Evolutionary conservation across 768 basidiomycete genomes (phyloP).

Genomic region (Termitomyces sp.): DNA sequence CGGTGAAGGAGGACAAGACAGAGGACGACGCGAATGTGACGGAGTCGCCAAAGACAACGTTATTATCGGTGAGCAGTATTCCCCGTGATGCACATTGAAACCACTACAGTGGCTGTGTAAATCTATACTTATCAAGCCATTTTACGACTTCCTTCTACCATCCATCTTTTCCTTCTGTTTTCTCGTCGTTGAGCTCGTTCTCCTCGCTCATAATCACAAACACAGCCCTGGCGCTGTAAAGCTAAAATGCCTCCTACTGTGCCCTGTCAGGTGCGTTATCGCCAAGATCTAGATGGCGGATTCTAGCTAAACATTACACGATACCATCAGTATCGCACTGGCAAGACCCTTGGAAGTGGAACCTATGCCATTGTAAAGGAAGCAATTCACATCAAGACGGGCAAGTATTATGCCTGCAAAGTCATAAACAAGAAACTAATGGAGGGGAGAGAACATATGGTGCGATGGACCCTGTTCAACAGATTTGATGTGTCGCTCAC

Average conservation of each 20-base stretch:
- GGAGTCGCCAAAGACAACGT: not conserved
- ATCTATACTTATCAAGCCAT: slow-evolving; percentile 11
- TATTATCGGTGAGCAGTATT: slow-evolving; percentile 4
- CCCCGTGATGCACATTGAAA: slow-evolving; percentile 6
- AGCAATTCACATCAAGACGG: slow-evolving; percentile 88
- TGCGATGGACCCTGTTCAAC: slow-evolving; percentile 26
- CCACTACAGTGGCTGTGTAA: slow-evolving; percentile 12
- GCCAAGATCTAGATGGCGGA: slow-evolving; percentile 4
- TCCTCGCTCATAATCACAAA: not conserved
- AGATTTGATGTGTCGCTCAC: slow-evolving; percentile 5
- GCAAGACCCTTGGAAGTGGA: slow-evolving; percentile 83
- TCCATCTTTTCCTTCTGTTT: not conserved
- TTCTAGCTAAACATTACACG: slow-evolving; percentile 5
- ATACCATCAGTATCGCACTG: slow-evolving; percentile 68
- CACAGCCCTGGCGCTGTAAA: slow-evolving; percentile 6
- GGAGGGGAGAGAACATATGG: slow-evolving; percentile 98
- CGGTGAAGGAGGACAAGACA: not conserved
- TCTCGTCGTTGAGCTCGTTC: not conserved
- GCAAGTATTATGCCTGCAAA: slow-evolving; percentile 96
- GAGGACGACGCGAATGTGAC: not conserved
- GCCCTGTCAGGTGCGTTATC: slow-evolving; percentile 36
- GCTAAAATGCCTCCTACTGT: slow-evolving; percentile 32
- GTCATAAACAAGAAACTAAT: slow-evolving; percentile 99
- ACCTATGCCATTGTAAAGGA: slow-evolving; percentile 96
- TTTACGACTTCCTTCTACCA: not conserved